phyloP scores from a whole-genome alignment of 371 early-diverging fungal genomes.

The Mucor plumbeus region DNA sequence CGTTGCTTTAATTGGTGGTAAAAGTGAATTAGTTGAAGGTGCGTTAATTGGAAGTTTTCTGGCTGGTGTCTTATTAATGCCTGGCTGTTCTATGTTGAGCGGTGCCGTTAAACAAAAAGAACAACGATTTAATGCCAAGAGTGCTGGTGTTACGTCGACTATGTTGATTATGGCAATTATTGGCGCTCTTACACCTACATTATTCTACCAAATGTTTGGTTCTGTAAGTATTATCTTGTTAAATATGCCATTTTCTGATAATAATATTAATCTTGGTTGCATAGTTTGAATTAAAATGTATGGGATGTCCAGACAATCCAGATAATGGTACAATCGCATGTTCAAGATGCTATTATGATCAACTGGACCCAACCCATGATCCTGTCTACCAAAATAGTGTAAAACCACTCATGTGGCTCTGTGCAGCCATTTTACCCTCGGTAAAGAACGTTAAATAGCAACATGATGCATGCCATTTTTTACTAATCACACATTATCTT shows the following conservation, averaged over 20 bases:
- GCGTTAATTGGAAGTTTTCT: conserved; percentile 91
- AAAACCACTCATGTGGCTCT: conserved; percentile 87
- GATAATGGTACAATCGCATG: conserved; percentile 49
- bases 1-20: conserved; percentile 88
- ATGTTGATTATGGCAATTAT: conserved; percentile 94
- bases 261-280: background rate
- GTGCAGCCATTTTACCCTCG: conserved; percentile 83
- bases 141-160: conserved; percentile 93
- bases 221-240: conserved; percentile 45
- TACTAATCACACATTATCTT: background rate
- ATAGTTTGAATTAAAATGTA: conserved; percentile 66
- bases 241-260: background rate
- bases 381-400: conserved; percentile 83
- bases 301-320: conserved; percentile 52
- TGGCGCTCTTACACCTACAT: conserved; percentile 91
- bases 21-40: conserved; percentile 89
- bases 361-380: conserved; percentile 77
- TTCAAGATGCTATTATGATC: conserved; percentile 67
- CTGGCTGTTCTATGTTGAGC: conserved; percentile 93
- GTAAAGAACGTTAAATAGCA: conserved; percentile 32
- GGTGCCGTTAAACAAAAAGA: conserved; percentile 91
- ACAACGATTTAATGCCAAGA: conserved; percentile 92
- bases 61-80: conserved; percentile 88
- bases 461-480: background rate
- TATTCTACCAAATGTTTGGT: conserved; percentile 94